These are phyloP conservation scores for Umbellularia californica DNA, from an alignment of 164 flowering plant species.

Conservation along the genomic window DNA sequence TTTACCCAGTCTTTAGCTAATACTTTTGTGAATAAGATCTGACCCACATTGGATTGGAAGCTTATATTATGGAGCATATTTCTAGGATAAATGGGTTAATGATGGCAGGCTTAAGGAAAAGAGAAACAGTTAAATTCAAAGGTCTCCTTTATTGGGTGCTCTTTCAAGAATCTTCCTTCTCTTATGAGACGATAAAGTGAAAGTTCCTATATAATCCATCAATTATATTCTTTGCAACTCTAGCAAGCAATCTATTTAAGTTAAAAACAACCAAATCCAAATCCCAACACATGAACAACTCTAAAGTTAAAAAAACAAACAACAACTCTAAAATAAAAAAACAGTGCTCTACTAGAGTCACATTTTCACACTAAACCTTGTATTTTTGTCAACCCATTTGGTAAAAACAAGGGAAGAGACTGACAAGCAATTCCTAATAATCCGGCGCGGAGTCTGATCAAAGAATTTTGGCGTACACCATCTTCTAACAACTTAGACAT, in stretches of 20 bases:
- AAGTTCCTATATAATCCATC: conserved; percentile 5
- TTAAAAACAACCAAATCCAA: conserved; percentile 6
- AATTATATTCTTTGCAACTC: conserved; percentile 17
- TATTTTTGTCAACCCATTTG: conserved; percentile 10
- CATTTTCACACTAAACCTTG: conserved; percentile 11
- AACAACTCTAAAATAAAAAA: background rate
- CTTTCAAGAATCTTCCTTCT: conserved; percentile 7
- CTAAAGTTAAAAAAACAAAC: background rate
- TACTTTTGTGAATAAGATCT: background rate
- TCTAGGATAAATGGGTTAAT: conserved; percentile 9
- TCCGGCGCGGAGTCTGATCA: background rate
- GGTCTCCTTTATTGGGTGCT: conserved; percentile 8
- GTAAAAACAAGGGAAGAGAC: conserved; percentile 4
- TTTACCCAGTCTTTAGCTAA: background rate
- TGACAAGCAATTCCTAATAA: background rate
- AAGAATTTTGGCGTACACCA: background rate
- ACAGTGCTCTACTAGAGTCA: conserved; percentile 1
- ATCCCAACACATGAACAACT: background rate
- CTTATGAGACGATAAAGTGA: conserved; percentile 12
- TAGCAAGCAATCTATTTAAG: conserved; percentile 13
- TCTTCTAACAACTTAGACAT: background rate
- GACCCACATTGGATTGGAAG: conserved; percentile 11
- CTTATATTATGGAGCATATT: conserved; percentile 1
- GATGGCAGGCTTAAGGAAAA: conserved; percentile 14
- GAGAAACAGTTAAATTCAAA: conserved; percentile 8